Conservation (phyloP, 1,139 yeast species). For the Hansenula sp. region DNA sequence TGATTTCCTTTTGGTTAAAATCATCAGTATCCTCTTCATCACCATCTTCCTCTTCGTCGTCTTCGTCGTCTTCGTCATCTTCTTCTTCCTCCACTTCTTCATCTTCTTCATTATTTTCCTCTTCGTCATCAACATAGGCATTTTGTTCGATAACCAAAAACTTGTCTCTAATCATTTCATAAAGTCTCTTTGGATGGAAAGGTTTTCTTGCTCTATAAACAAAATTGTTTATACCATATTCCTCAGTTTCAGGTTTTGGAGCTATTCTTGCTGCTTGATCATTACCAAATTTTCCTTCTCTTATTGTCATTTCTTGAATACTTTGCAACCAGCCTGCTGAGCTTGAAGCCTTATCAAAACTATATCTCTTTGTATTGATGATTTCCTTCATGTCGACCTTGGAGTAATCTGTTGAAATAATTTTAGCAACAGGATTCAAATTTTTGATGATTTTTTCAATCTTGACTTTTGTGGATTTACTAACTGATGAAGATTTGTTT, state of each 20-base stretch:
- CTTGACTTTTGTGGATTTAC: conserved; percentile 24
- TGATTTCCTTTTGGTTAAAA: conserved; percentile 23
- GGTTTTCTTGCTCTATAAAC: conserved; percentile 38
- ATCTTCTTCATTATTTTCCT: conserved; percentile 11
- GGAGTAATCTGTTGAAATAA: conserved; percentile 33
- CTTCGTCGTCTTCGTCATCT: conserved; percentile 14
- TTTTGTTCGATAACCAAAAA: conserved; percentile 29
- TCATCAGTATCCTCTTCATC: conserved; percentile 19
- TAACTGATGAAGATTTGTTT: conserved; percentile 32
- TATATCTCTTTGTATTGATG: conserved; percentile 32
- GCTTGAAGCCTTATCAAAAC: conserved; percentile 37
- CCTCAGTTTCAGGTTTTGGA: conserved; percentile 33
- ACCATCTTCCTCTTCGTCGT: conserved; percentile 12
- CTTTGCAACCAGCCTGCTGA: conserved; percentile 47
- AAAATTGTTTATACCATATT: conserved; percentile 41
- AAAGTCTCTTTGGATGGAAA: conserved; percentile 41
- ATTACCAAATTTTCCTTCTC: conserved; percentile 33
- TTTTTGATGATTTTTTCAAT: conserved; percentile 30
- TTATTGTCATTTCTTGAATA: conserved; percentile 35
- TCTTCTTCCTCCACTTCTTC: conserved; percentile 13
- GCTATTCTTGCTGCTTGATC: conserved; percentile 21
- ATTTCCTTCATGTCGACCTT: conserved; percentile 33
- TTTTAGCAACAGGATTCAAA: conserved; percentile 39
- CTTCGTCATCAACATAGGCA: conserved; percentile 23
- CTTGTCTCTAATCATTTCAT: conserved; percentile 33